Conservation (phyloP, 805 yeast species). For the Teunomyces pallodes region DNA sequence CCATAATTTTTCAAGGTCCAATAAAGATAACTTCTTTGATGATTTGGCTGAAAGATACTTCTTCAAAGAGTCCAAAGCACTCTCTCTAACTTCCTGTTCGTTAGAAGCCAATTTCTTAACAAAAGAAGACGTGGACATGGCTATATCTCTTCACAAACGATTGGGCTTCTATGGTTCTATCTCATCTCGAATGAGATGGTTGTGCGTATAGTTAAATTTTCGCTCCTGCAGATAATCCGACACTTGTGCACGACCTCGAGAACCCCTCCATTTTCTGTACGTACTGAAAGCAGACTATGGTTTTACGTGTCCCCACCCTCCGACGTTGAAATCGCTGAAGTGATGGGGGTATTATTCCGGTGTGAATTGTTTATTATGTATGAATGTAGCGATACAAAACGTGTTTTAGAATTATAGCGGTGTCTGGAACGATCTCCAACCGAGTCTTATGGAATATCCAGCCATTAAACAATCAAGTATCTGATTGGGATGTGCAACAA, state of each 20-base stretch:
- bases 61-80: constrained; percentile 64
- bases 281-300: no score
- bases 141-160: background rate
- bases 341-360: no score
- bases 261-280: no score
- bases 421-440: background rate
- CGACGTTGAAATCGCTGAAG: no score
- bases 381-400: background rate
- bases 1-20: constrained; percentile 84
- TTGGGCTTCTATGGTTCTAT: background rate
- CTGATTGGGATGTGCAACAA: constrained; percentile 94
- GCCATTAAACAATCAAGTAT: constrained; percentile 77
- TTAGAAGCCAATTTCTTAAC: constrained; percentile 84
- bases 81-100: constrained; percentile 69
- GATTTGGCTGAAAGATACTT: constrained; percentile 48
- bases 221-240: background rate
- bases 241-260: background rate
- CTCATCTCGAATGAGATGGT: background rate
- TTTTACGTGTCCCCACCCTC: no score
- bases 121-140: constrained; percentile 48
- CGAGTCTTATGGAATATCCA: background rate
- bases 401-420: background rate
- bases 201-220: background rate
- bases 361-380: background rate
- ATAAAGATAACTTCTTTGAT: constrained; percentile 38